Conservation (phyloP, 1,284 basidiomycete genomes). For the Cutaneotrichosporon sp. region DNA sequence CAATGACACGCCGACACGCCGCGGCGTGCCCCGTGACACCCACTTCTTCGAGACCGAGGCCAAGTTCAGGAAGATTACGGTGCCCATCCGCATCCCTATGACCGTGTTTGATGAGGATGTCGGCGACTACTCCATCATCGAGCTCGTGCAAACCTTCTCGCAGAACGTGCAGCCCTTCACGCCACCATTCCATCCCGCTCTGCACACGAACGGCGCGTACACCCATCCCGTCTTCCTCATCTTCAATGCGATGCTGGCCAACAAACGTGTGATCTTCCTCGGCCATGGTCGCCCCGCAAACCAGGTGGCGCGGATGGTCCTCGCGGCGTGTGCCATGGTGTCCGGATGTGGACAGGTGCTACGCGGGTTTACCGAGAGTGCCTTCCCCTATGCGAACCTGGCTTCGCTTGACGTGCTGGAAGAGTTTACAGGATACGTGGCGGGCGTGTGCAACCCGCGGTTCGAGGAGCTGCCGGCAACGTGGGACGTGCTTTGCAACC, state of each 20-base stretch:
- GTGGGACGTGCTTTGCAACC: conserved; percentile 91
- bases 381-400: conserved; percentile 90
- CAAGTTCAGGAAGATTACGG: conserved; percentile 65
- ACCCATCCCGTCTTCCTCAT: conserved; percentile 92
- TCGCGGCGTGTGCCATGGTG: conserved; percentile 86
- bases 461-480: conserved; percentile 72
- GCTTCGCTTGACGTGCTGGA: conserved; percentile 84
- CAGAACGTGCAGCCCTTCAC: conserved; percentile 58
- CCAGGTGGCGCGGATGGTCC: conserved; percentile 80
- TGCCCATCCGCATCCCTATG: conserved; percentile 82
- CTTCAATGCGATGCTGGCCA: conserved; percentile 89
- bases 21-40: conserved; percentile 67
- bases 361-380: conserved; percentile 76
- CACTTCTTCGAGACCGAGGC: conserved; percentile 86
- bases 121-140: conserved; percentile 93
- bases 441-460: conserved; percentile 93
- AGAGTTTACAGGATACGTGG: conserved; percentile 81
- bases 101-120: conserved; percentile 87
- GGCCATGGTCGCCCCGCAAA: conserved; percentile 81
- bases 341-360: conserved; percentile 82
- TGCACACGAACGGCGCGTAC: conserved; percentile 83
- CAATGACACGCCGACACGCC: conserved; percentile 8
- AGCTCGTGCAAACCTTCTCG: conserved; percentile 83
- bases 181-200: conserved; percentile 79
- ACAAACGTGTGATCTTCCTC: conserved; percentile 89